Percentiles rank a stretch among this genome's conserved stretches.
Evolutionary conservation across 352 stramenopile genomes (phyloP).

Genomic region (Phytophthora vignae): DNA sequence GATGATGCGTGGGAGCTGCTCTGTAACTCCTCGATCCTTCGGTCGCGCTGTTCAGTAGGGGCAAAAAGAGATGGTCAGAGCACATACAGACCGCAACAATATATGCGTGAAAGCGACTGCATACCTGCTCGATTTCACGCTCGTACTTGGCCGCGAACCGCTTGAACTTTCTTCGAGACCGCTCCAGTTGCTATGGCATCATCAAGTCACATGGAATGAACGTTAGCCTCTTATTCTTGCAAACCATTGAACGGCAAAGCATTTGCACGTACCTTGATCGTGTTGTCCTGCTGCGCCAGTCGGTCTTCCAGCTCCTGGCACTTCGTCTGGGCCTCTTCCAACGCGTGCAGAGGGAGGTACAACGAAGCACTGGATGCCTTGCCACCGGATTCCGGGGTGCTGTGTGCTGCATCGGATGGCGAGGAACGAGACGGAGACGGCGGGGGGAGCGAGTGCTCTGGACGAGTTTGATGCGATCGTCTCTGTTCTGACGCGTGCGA

Average conservation of each 20-base stretch:
- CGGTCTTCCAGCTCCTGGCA: constrained; percentile 85
- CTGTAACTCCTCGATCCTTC: constrained; percentile 55
- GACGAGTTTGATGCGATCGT: background rate
- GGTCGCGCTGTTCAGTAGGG: constrained; percentile 43
- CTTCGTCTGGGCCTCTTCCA: constrained; percentile 77
- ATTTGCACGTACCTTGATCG: constrained; percentile 70
- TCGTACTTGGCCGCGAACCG: constrained; percentile 88
- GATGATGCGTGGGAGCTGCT: constrained; percentile 57
- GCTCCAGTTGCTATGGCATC: constrained; percentile 72
- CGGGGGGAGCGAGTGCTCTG: constrained; percentile 23
- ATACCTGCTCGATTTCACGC: constrained; percentile 81
- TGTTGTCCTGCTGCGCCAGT: constrained; percentile 74
- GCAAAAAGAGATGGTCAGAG: constrained; percentile 3
- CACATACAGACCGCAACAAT: background rate
- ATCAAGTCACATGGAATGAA: background rate
- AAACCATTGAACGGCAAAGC: background rate
- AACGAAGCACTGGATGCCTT: constrained; percentile 55
- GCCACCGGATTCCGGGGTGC: constrained; percentile 36
- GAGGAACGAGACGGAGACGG: constrained; percentile 28
- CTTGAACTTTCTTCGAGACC: constrained; percentile 89
- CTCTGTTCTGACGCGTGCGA: constrained; percentile 16
- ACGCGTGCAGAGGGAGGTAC: constrained; percentile 64
- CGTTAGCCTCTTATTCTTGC: background rate
- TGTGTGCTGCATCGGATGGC: constrained; percentile 32
- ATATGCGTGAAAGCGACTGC: background rate